A percentile compares a stretch with the other conserved stretches of the same genome.
Conservation (phyloP, 768 basidiomycete species). For the Psilocybe cubensis region DNA sequence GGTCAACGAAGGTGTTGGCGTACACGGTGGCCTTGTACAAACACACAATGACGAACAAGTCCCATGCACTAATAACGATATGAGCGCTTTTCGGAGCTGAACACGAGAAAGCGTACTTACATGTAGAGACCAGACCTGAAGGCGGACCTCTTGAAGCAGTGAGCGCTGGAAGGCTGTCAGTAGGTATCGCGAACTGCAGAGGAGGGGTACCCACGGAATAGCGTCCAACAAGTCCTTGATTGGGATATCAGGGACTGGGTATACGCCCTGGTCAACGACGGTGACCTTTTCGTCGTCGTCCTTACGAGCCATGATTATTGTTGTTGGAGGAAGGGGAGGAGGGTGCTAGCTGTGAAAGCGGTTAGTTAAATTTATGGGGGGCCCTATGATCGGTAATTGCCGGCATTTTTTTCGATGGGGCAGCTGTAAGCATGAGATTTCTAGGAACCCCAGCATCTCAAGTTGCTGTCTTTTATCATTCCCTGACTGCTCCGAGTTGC, state of each 20-base stretch:
- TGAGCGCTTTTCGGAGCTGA: conserved; percentile 1
- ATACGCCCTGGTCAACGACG: conserved; percentile 58
- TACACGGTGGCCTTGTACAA: conserved; percentile 71
- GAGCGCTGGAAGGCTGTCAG: conserved; percentile 50
- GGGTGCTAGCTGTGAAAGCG: conserved; percentile 13
- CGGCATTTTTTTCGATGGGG: conserved; percentile 27
- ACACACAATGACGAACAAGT: conserved; percentile 67
- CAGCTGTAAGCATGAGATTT: conserved; percentile 17
- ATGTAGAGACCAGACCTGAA: conserved; percentile 78
- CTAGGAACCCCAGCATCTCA: background rate
- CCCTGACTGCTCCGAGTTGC: background rate
- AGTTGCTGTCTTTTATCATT: background rate
- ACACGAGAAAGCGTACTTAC: conserved; percentile 41
- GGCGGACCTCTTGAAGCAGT: conserved; percentile 92
- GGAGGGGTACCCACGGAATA: conserved; percentile 70
- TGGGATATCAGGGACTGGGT: conserved; percentile 79
- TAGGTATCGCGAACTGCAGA: conserved; percentile 8
- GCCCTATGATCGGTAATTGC: conserved; percentile 25
- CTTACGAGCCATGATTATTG: conserved; percentile 35
- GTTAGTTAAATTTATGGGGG: conserved; percentile 30
- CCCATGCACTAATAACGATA: conserved; percentile 39
- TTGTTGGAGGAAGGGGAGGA: conserved; percentile 13
- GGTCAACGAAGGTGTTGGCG: conserved; percentile 65
- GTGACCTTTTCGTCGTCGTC: conserved; percentile 32
- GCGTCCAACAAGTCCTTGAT: conserved; percentile 85